These are phyloP conservation scores for Brettanomyces anomalus DNA, from an alignment of 805 yeast genomes.

Conservation along the genomic window DNA sequence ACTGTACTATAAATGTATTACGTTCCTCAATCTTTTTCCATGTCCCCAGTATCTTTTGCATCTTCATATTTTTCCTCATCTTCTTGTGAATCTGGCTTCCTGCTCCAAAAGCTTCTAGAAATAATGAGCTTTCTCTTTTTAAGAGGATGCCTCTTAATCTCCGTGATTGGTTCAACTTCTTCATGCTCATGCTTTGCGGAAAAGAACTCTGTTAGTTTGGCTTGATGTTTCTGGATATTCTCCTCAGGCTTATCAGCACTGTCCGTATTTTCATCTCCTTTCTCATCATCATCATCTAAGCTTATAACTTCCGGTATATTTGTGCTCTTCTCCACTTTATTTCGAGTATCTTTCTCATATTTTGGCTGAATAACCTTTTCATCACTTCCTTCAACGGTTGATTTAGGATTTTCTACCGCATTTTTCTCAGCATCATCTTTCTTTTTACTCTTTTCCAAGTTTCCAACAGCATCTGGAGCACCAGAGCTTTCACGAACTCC, in stretches of 20 bases:
- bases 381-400: too few species aligned
- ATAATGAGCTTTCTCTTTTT: conserved; percentile 1
- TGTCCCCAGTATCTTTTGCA: background rate
- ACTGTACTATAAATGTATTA: background rate
- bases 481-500: background rate
- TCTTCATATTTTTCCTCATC: background rate
- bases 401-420: too few species aligned
- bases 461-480: background rate
- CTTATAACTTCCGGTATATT: too few species aligned
- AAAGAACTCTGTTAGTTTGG: conserved; percentile 7
- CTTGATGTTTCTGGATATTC: conserved; percentile 4
- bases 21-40: background rate
- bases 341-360: too few species aligned
- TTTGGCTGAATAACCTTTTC: too few species aligned
- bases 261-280: too few species aligned
- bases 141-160: background rate
- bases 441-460: background rate
- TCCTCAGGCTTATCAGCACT: too few species aligned
- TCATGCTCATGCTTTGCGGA: background rate
- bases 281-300: too few species aligned
- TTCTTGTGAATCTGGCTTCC: background rate
- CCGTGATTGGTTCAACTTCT: background rate
- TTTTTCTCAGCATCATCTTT: background rate
- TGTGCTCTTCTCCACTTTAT: too few species aligned
- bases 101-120: background rate